These are phyloP conservation scores for Maudiozyma humilis DNA, from an alignment of 1,139 yeast species.

Conservation along the genomic window DNA sequence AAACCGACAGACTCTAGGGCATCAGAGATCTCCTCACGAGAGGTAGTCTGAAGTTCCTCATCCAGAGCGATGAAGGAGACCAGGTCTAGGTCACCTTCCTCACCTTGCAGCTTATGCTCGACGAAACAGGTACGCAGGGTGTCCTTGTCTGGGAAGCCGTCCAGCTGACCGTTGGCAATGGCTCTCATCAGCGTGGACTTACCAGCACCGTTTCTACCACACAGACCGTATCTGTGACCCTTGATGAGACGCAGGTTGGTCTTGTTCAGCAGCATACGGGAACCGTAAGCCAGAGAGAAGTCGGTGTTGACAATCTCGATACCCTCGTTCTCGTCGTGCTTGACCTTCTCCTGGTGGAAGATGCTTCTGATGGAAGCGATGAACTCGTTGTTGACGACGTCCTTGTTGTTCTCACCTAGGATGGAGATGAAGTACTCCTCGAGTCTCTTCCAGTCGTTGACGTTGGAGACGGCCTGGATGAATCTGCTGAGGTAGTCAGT, in stretches of 20 bases:
- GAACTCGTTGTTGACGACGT: constrained; percentile 39
- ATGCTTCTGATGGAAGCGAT: constrained; percentile 52
- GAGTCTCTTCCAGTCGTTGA: constrained; percentile 81
- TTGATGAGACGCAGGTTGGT: constrained; percentile 78
- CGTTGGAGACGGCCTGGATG: constrained; percentile 69
- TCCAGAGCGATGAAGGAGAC: constrained; percentile 87
- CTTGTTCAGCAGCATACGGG: constrained; percentile 92
- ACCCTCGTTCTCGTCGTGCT: constrained; percentile 57
- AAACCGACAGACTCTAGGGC: constrained; percentile 86
- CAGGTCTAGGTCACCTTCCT: constrained; percentile 84
- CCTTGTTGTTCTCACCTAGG: constrained; percentile 37
- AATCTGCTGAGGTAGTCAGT: constrained; percentile 47
- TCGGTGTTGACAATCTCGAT: constrained; percentile 87
- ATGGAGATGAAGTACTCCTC: constrained; percentile 47
- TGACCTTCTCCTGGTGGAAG: constrained; percentile 56
- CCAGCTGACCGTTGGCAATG: constrained; percentile 92
- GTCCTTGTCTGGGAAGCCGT: constrained; percentile 91
- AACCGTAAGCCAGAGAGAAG: constrained; percentile 93
- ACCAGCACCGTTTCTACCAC: constrained; percentile 99
- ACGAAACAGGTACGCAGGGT: constrained; percentile 90
- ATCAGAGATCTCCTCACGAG: constrained; percentile 57
- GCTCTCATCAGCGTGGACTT: constrained; percentile 96
- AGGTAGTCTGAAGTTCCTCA: constrained; percentile 61
- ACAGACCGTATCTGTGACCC: constrained; percentile 95
- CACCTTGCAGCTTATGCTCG: constrained; percentile 93